phyloP scores from a whole-genome alignment of 2,329 filamentous ascomycete species.

The Dactylellina parvicollis region DNA sequence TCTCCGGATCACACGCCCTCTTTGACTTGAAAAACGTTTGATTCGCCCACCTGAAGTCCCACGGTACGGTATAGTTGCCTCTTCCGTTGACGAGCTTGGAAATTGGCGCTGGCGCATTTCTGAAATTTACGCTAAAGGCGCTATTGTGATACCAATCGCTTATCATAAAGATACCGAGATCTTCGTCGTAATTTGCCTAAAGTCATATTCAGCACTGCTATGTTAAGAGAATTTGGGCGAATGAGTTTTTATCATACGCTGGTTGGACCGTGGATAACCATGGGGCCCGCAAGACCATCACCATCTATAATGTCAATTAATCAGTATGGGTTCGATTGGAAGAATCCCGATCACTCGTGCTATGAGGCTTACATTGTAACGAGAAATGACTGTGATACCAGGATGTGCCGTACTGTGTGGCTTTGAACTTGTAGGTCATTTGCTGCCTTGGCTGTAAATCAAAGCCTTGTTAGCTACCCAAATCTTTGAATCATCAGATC shows the following conservation, averaged over 20 bases:
- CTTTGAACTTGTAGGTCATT: conserved; percentile 62
- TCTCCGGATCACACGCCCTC: conserved; percentile 1
- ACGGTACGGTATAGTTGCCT: conserved; percentile 59
- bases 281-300: conserved; percentile 43
- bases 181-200: conserved; percentile 54
- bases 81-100: conserved; percentile 56
- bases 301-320: neutral
- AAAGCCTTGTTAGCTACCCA: neutral
- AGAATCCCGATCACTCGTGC: neutral
- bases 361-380: neutral
- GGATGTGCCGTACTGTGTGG: conserved; percentile 60
- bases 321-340: neutral
- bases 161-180: conserved; percentile 58
- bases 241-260: neutral
- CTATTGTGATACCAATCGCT: conserved; percentile 59
- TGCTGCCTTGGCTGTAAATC: neutral
- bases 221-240: neutral
- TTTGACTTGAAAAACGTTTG: neutral
- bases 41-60: neutral
- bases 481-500: neutral
- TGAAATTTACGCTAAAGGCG: conserved; percentile 53
- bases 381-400: conserved; percentile 55
- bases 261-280: conserved; percentile 52
- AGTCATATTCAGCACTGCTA: neutral
- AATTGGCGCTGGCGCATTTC: conserved; percentile 55